Base-by-base conservation (phyloP, 148 eudicot genomes). In the Oxyria digyna region DNA sequence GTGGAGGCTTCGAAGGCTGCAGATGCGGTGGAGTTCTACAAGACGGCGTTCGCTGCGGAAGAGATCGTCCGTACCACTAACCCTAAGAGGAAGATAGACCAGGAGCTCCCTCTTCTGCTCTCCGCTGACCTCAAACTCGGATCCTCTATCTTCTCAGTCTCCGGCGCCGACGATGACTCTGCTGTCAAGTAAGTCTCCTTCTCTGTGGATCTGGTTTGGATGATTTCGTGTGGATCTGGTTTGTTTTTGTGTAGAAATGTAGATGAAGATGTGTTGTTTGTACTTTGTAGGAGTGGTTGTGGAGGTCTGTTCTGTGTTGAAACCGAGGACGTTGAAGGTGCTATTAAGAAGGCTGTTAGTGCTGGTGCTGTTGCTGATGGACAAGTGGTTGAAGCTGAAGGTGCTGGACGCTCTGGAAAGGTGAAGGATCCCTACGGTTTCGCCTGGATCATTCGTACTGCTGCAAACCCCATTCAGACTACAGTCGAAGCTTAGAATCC, bases 21-120 rank as follows among this genome's bases (percentile, higher is more conserved):
- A 17, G 96, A 87, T 1, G 98, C 98, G 21, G 95, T 93, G n/a
- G 69, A 73, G 84, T 93, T 93, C 72, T 87, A 85, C 87, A 93
- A 85, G 79, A 35, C 83, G 0, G 96, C 96, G n/a, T 93, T 93
- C 18, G 98, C 87, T 4, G 96, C 88, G 4, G 95, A 86, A 75
- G 96, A 87, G 72, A 75, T 86, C 24, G 65, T 55, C 75, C 88
- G 96, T n/a, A 72, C 50, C 21, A 69, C 73, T 31, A 79, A 87
- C n/a, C 75, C 94, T 0, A 89, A 92, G 78, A 78, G 98, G 81
- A 92, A 92, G 78, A 93, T 91, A 40, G 98, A 92, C 3, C 96
- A 92, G 63, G 98, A 92, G 64, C 43, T 54, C 0, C 96, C 94
- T 13, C 81, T 82, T 4, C 70, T 92, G 27, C 78, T 87, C 74